Percentiles rank a stretch among this genome's conserved stretches.
Evolutionary conservation across 176 grass and related monocot species (phyloP).

Genomic region (Hordeum marinum): DNA sequence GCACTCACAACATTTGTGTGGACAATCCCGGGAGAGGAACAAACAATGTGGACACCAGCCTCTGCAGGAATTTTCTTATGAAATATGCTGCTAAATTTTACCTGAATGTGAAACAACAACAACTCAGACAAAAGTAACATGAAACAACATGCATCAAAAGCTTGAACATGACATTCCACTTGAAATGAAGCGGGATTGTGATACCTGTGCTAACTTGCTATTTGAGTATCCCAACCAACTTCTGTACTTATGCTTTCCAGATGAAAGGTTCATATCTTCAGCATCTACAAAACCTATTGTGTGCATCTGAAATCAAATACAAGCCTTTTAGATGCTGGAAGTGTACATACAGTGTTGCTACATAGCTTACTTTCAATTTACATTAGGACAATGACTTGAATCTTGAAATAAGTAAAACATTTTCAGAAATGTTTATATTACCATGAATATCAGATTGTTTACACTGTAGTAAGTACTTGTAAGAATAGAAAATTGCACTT

Average conservation of each 20-base stretch:
- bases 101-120: conserved; percentile 34
- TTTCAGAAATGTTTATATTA: neutral
- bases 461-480: neutral
- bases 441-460: neutral
- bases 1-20: conserved; percentile 95
- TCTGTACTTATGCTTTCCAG: conserved; percentile 68
- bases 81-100: conserved; percentile 98
- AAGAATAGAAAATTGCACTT: neutral
- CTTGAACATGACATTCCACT: neutral
- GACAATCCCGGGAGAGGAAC: conserved; percentile 81
- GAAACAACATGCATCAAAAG: conserved; percentile 15
- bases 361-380: neutral
- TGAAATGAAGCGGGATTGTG: neutral
- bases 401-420: neutral
- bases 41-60: conserved; percentile 63
- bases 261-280: conserved; percentile 89
- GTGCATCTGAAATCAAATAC: conserved; percentile 74
- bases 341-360: neutral
- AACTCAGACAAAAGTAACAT: conserved; percentile 8
- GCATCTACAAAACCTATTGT: conserved; percentile 72
- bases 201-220: conserved; percentile 96
- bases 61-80: conserved; percentile 87
- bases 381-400: neutral
- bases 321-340: conserved; percentile 1
- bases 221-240: conserved; percentile 84